A percentile compares a stretch with the other conserved stretches of the same genome.
phyloP scores from a whole-genome alignment of 768 basidiomycete genomes.

The Podaxis carcinomalis region DNA sequence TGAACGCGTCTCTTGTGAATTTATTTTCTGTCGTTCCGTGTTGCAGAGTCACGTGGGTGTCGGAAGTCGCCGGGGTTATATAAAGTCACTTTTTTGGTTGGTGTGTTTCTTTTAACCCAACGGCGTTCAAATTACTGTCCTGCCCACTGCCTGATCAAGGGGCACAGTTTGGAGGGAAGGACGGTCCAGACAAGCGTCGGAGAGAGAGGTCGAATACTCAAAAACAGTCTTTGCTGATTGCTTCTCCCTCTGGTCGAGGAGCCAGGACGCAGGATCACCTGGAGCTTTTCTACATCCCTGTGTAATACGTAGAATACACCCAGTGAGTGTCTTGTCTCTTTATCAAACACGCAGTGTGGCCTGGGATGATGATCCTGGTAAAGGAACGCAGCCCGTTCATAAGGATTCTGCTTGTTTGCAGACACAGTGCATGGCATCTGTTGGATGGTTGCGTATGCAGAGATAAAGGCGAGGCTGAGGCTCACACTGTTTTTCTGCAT shows the following conservation, averaged over 20 bases:
- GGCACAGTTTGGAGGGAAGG: constrained; percentile 45
- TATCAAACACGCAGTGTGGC: constrained; percentile 24
- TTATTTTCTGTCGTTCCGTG: constrained; percentile 5
- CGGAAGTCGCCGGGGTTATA: constrained; percentile 23
- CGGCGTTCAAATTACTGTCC: constrained; percentile 87
- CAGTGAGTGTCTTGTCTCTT: constrained; percentile 19
- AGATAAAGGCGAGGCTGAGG: constrained; percentile 90
- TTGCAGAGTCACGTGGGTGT: not conserved
- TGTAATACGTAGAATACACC: constrained; percentile 11
- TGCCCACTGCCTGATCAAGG: constrained; percentile 34
- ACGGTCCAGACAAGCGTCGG: constrained; percentile 90
- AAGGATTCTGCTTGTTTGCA: constrained; percentile 31
- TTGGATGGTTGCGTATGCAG: constrained; percentile 68
- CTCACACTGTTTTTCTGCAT: constrained; percentile 11
- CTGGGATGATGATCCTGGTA: constrained; percentile 87
- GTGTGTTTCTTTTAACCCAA: constrained; percentile 21
- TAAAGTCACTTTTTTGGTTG: constrained; percentile 19
- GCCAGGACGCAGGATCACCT: constrained; percentile 92
- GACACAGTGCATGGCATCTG: constrained; percentile 11
- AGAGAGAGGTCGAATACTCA: constrained; percentile 62
- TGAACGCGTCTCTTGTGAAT: constrained; percentile 1
- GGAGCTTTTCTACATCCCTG: constrained; percentile 63
- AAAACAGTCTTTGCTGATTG: constrained; percentile 94
- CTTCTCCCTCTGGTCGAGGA: constrained; percentile 87
- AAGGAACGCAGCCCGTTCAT: constrained; percentile 70